phyloP scores from a whole-genome alignment of 2,329 filamentous ascomycete genomes.

The Xylariaceae sp. region DNA sequence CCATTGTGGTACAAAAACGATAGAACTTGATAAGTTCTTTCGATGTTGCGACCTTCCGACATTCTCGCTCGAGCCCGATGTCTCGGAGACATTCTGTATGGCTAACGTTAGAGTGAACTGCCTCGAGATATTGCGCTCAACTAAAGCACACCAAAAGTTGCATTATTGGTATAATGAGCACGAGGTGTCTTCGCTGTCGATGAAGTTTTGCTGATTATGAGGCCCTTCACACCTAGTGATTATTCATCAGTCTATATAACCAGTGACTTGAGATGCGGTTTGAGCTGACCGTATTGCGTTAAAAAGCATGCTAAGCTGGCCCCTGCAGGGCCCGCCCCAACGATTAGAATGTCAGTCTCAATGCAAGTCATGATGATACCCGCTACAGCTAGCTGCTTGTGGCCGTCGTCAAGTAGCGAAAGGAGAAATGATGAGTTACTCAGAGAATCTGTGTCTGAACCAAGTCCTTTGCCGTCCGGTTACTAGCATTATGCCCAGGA shows the following conservation, averaged over 20 bases:
- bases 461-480: not conserved
- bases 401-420: not conserved
- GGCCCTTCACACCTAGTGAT: conserved; percentile 18
- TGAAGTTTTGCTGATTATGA: conserved; percentile 23
- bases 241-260: not conserved
- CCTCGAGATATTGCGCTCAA: too few relatives aligned
- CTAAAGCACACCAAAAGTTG: conserved; percentile 19
- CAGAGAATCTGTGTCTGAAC: not conserved
- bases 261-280: too few relatives aligned
- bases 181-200: conserved; percentile 23
- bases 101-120: not conserved
- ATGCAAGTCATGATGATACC: conserved; percentile 17
- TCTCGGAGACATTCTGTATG: conserved; percentile 24
- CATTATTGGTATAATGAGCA: conserved; percentile 23
- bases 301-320: conserved; percentile 23
- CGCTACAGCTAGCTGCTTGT: not conserved
- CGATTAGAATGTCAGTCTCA: conserved; percentile 22
- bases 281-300: conserved; percentile 15
- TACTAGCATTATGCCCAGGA: conserved; percentile 1
- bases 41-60: conserved; percentile 10
- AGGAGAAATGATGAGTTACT: not conserved
- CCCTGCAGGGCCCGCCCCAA: conserved; percentile 25
- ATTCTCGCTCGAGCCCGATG: conserved; percentile 16
- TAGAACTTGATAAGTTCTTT: conserved; percentile 23
- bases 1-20: conserved; percentile 22